Evolutionary conservation across 257 asterid species (phyloP).

Genomic region (Penstemon eatonii): DNA sequence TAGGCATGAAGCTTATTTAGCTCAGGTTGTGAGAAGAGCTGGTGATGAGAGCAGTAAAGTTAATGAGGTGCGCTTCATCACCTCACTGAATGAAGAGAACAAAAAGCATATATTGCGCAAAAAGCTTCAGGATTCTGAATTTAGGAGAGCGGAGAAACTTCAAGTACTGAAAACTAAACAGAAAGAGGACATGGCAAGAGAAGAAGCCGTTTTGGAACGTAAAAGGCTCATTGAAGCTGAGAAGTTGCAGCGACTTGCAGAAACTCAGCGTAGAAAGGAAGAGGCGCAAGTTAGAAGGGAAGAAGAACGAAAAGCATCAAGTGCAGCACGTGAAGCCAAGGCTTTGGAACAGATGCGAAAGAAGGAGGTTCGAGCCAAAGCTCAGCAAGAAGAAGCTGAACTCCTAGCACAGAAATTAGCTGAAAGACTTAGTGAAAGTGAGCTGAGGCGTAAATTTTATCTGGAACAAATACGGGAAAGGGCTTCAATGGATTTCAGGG

Average conservation of each 20-base stretch:
- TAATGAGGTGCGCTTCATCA: slow-evolving; percentile 96
- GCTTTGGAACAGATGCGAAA: slow-evolving; percentile 89
- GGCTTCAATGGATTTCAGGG: slow-evolving; percentile 99
- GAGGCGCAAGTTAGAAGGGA: slow-evolving; percentile 98
- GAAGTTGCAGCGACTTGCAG: slow-evolving; percentile 94
- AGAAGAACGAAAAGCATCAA: slow-evolving; percentile 96
- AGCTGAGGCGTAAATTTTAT: slow-evolving; percentile 88
- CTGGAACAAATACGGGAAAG: slow-evolving; percentile 96
- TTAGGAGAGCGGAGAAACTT: slow-evolving; percentile 96
- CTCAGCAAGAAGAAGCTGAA: slow-evolving; percentile 97
- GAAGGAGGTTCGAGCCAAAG: slow-evolving; percentile 92
- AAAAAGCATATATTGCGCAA: slow-evolving; percentile 88
- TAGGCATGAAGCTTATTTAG: slow-evolving; percentile 92
- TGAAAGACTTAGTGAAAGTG: slow-evolving; percentile 93
- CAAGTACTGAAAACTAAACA: slow-evolving; percentile 80
- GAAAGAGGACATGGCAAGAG: slow-evolving; percentile 95
- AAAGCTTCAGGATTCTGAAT: slow-evolving; percentile 85
- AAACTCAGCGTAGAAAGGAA: slow-evolving; percentile 89
- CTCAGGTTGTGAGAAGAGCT: slow-evolving; percentile 96
- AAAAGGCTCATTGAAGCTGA: slow-evolving; percentile 91
- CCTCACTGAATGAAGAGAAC: slow-evolving; percentile 95
- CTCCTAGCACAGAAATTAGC: slow-evolving; percentile 94
- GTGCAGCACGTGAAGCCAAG: slow-evolving; percentile 98
- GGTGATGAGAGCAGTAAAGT: slow-evolving; percentile 98
- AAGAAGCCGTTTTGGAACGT: slow-evolving; percentile 98